These are phyloP conservation scores for Talaromyces stipitatus DNA, from an alignment of 495 filamentous ascomycete species.

Conservation along the genomic window DNA sequence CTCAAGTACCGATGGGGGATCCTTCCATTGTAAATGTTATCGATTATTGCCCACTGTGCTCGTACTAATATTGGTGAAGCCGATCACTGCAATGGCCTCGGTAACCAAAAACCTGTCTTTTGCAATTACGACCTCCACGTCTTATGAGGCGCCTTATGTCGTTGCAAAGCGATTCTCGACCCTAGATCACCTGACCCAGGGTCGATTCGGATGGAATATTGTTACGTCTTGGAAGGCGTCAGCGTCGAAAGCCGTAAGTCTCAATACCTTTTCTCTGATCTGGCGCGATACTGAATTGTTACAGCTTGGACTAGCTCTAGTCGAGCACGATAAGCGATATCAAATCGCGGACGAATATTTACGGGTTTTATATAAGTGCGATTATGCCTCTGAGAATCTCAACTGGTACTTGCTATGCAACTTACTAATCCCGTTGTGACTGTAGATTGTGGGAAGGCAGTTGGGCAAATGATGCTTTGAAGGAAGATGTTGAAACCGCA, in stretches of 20 bases:
- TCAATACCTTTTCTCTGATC: constrained; percentile 21
- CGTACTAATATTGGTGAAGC: constrained; percentile 3
- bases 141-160: constrained; percentile 54
- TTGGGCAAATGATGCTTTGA: constrained; percentile 51
- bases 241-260: constrained; percentile 39
- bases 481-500: constrained; percentile 35
- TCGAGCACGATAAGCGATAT: constrained; percentile 49
- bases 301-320: background rate
- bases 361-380: constrained; percentile 46
- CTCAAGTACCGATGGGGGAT: constrained; percentile 29
- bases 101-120: constrained; percentile 48
- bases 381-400: background rate
- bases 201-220: constrained; percentile 51
- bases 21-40: constrained; percentile 22
- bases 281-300: background rate
- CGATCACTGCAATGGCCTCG: constrained; percentile 47
- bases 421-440: background rate
- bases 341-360: constrained; percentile 52
- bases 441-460: constrained; percentile 43
- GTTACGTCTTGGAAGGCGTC: constrained; percentile 50
- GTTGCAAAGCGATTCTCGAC: constrained; percentile 50
- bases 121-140: constrained; percentile 40
- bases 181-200: constrained; percentile 50
- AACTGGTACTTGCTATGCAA: background rate
- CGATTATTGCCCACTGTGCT: no score